Evolutionary conservation across 2,329 filamentous ascomycete genomes (phyloP), one percentile per base, ranked within the genome.

Genomic region (Gaeumannomyces sp.): DNA sequence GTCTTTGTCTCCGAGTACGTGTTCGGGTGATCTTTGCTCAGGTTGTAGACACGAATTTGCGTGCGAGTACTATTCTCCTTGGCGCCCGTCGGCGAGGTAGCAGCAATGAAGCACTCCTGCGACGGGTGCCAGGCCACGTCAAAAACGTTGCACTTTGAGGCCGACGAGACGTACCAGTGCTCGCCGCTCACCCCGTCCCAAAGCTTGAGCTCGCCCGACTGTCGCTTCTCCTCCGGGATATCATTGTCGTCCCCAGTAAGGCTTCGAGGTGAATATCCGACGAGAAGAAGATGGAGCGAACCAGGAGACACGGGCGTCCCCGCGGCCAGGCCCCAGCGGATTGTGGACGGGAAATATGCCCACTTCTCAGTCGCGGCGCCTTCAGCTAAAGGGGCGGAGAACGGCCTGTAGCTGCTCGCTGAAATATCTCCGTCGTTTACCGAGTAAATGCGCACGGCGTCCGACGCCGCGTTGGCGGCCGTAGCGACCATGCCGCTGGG

Each of bases 91-190:
- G 84, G 83, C 0, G 85, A 83, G 0, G 85, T 88, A 2, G 85
- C 86, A 4, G 80, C 84, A 6, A 85, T 75, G 68, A 89, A 89
- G 28, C 78, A 76, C 3, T 77, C 74, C 60, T 82, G 76, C 0
- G 71, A 78, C 0, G 86, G 86, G 69, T 89, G 86, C 86, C 86
- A 89, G 0, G 80, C 76, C 2, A 88, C 83, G 69, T 89, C 86
- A 59, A 89, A 89, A 1, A 88, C 84, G 65, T 89, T 89, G 60
- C 85, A 80, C 0, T 80, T 81, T 0, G 80, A 81, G 1, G 79
- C 81, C 3, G 82, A 81, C 27, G 78, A 74, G 4, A 89, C 78
- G 5, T 76, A 77, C 59, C 86, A 74, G 59, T 78, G 76, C 13
- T 76, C 71, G 13, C 77, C 76, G 2, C 74, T 76, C 0, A 72